A percentile compares a stretch with the other conserved stretches of the same genome.
phyloP scores from a whole-genome alignment of 2,329 filamentous ascomycete genomes.

The Didymella glomerata region DNA sequence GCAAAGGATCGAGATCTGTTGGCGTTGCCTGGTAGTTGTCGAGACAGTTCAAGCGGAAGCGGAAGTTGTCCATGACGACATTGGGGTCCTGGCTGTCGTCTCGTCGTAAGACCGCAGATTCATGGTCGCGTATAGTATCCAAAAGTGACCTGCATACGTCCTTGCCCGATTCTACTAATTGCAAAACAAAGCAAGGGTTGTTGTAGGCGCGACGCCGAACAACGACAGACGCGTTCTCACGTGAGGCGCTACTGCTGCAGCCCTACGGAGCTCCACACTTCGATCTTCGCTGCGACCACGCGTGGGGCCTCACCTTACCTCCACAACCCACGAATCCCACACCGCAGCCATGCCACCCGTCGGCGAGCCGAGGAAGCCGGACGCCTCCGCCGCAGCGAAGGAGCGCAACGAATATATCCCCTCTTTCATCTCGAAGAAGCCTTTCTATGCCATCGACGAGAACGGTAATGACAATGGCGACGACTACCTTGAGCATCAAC shows the following conservation, averaged over 20 bases:
- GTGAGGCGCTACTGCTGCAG: slow-evolving; percentile 40
- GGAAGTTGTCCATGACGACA: slow-evolving; percentile 75
- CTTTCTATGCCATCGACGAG: slow-evolving; percentile 90
- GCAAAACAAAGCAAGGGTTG: slow-evolving; percentile 10
- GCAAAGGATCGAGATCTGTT: slow-evolving; percentile 79
- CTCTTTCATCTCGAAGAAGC: slow-evolving; percentile 95
- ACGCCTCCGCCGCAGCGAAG: slow-evolving; percentile 68
- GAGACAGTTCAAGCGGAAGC: slow-evolving; percentile 92
- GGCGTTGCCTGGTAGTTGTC: slow-evolving; percentile 89
- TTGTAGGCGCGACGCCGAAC: slow-evolving; percentile 6
- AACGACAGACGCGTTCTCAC: slow-evolving; percentile 39
- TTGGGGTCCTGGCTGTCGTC: slow-evolving; percentile 1
- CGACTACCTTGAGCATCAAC: slow-evolving; percentile 97
- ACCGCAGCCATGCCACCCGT: slow-evolving; percentile 50
- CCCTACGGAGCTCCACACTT: slow-evolving; percentile 44
- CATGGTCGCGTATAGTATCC: slow-evolving; percentile 19
- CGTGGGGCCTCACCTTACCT: slow-evolving; percentile 10
- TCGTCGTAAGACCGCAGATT: slow-evolving; percentile 23
- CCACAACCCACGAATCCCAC: slow-evolving; percentile 4
- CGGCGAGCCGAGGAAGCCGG: slow-evolving; percentile 58
- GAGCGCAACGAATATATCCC: slow-evolving; percentile 99
- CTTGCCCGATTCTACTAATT: not conserved
- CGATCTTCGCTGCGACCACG: slow-evolving; percentile 13
- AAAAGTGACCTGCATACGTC: not conserved
- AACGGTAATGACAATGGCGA: slow-evolving; percentile 72